phyloP scores from a whole-genome alignment of 768 basidiomycete genomes.

The Tulasnella sp. region DNA sequence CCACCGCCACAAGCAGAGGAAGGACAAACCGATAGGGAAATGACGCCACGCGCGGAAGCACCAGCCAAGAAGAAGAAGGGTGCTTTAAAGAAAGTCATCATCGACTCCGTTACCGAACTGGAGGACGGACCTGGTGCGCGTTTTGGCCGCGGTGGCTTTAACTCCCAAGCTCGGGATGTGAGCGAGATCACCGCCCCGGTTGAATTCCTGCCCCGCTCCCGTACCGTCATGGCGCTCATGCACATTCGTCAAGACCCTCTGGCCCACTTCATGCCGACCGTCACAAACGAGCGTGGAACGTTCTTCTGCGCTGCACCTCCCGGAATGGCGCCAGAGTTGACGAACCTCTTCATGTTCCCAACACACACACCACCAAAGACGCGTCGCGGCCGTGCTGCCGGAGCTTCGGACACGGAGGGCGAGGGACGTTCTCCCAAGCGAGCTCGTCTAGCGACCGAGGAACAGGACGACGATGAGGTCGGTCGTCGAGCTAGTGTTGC shows the following conservation, averaged over 20 bases:
- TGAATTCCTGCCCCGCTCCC: constrained; percentile 73
- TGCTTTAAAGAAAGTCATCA: constrained; percentile 76
- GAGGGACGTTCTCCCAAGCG: constrained; percentile 33
- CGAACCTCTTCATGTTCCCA: constrained; percentile 75
- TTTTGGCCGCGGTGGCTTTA: constrained; percentile 44
- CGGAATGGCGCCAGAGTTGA: constrained; percentile 69
- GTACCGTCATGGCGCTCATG: constrained; percentile 73
- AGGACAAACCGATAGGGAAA: constrained; percentile 14
- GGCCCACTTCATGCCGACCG: constrained; percentile 75
- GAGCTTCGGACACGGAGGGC: constrained; percentile 46
- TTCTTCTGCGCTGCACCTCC: constrained; percentile 77
- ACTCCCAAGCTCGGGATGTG: constrained; percentile 45
- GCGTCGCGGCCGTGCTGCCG: constrained; percentile 48
- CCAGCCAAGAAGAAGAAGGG: constrained; percentile 37
- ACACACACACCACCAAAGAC: constrained; percentile 29
- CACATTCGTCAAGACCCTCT: constrained; percentile 79
- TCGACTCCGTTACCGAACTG: constrained; percentile 83
- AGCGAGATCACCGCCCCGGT: constrained; percentile 59
- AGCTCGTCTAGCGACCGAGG: constrained; percentile 37
- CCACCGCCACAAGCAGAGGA: constrained; percentile 46
- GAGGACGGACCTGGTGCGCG: constrained; percentile 47
- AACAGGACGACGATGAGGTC: constrained; percentile 59
- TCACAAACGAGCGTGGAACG: constrained; percentile 53
- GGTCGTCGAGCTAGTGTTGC: constrained; percentile 54
- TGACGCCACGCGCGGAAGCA: constrained; percentile 37